These are phyloP conservation scores for Phaffia rhodozyma DNA, from an alignment of 1,284 basidiomycete genomes.

Conservation along the genomic window DNA sequence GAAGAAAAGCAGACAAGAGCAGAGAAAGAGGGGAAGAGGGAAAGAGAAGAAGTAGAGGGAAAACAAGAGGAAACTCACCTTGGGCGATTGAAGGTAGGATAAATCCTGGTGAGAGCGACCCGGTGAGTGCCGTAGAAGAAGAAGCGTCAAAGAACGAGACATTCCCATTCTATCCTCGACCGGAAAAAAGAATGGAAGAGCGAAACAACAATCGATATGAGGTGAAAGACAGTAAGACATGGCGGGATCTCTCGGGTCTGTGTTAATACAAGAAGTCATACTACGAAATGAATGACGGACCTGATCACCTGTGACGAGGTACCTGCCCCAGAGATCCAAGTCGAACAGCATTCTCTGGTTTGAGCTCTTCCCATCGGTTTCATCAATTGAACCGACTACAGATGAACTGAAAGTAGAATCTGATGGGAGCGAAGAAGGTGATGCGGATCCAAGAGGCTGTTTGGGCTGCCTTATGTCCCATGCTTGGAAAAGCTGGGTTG, in stretches of 20 bases:
- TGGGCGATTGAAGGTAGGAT: neutral
- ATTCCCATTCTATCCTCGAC: neutral
- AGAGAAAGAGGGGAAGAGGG: neutral
- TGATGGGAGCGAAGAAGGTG: too few species aligned
- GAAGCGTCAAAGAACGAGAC: constrained; percentile 13
- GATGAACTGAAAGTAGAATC: constrained; percentile 21
- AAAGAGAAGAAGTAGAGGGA: neutral
- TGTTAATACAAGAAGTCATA: neutral
- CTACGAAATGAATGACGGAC: constrained; percentile 35
- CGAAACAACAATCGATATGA: neutral
- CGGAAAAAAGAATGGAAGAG: neutral
- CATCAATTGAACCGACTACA: constrained; percentile 23
- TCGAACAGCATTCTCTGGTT: constrained; percentile 72
- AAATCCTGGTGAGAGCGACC: neutral
- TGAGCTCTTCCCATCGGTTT: constrained; percentile 36
- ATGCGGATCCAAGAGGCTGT: constrained; percentile 34
- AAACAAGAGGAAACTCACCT: neutral
- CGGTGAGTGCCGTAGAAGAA: neutral
- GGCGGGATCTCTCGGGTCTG: neutral
- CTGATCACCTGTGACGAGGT: constrained; percentile 58
- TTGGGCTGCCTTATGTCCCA: constrained; percentile 63
- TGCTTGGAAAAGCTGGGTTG: constrained; percentile 46
- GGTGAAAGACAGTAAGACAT: neutral
- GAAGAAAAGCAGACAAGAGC: neutral
- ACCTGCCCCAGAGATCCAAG: constrained; percentile 56